Evolutionary conservation across 345 rosid species (phyloP).

Genomic region (Chamaenerion angustifolium): DNA sequence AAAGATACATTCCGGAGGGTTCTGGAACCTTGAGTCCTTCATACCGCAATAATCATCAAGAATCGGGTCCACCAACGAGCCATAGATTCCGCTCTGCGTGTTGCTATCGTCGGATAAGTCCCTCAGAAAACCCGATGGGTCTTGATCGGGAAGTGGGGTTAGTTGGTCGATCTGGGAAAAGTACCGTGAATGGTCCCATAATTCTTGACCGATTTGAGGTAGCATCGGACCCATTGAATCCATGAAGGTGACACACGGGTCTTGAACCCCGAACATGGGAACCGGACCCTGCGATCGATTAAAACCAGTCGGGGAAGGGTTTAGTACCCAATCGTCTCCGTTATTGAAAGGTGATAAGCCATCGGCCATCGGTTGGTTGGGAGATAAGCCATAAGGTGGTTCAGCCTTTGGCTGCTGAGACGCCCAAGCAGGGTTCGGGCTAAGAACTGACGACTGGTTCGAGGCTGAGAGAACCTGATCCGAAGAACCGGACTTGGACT

Average conservation of each 20-base stretch:
- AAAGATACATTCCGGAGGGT: constrained; percentile 55
- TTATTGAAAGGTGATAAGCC: constrained; percentile 40
- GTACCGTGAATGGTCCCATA: constrained; percentile 64
- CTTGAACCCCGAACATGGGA: constrained; percentile 40
- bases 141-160: constrained; percentile 46
- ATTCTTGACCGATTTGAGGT: constrained; percentile 31
- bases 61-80: constrained; percentile 54
- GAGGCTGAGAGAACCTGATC: constrained; percentile 28
- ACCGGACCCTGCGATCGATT: constrained; percentile 32
- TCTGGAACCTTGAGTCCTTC: constrained; percentile 55
- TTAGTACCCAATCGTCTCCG: constrained; percentile 48
- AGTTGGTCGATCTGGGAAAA: constrained; percentile 35
- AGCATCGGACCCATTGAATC: constrained; percentile 24
- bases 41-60: constrained; percentile 61
- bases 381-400: constrained; percentile 17
- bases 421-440: constrained; percentile 26
- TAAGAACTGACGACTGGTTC: constrained; percentile 10
- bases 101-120: constrained; percentile 51
- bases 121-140: constrained; percentile 24
- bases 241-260: constrained; percentile 32
- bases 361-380: constrained; percentile 33
- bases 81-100: constrained; percentile 45
- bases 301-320: constrained; percentile 31
- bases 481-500: constrained; percentile 25
- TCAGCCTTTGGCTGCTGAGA: constrained; percentile 20